Conservation (phyloP, 441 rosid genomes). For the Corymbia calophylla region DNA sequence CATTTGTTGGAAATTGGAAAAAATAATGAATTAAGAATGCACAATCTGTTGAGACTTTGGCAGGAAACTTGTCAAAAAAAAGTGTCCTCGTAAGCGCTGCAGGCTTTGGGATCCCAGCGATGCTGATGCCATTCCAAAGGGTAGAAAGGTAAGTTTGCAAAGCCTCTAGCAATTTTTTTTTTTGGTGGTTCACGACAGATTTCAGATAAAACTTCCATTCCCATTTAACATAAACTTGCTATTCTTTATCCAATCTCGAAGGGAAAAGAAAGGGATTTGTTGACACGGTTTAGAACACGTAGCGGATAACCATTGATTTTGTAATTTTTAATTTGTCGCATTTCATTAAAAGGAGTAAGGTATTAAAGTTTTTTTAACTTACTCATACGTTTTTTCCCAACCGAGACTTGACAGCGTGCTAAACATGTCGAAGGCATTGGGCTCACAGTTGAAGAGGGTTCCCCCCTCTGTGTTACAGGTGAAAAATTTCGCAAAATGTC, state of each 20-base stretch:
- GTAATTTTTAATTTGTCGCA: too few species aligned
- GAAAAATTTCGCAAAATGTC: fast-evolving
- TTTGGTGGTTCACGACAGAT: not conserved
- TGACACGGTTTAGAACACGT: not conserved
- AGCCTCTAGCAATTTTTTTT: too few species aligned
- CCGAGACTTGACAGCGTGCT: not conserved
- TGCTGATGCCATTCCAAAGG: too few species aligned
- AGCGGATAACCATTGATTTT: not conserved
- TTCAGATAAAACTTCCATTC: not conserved
- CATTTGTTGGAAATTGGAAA: too few species aligned
- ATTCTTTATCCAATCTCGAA: not conserved
- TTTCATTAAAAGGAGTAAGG: not conserved
- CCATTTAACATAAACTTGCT: not conserved
- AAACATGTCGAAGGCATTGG: not conserved
- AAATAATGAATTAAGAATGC: too few species aligned
- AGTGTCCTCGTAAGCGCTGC: too few species aligned
- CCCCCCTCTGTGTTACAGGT: not conserved
- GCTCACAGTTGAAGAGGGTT: not conserved
- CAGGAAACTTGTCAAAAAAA: too few species aligned
- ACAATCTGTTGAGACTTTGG: too few species aligned
- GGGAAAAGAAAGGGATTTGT: not conserved
- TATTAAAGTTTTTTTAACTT: not conserved
- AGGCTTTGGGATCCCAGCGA: too few species aligned
- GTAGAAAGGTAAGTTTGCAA: too few species aligned
- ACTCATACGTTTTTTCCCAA: not conserved